These are phyloP conservation scores for Vitis hybrid DNA, from an alignment of 177 flowering plant genomes.

Conservation along the genomic window DNA sequence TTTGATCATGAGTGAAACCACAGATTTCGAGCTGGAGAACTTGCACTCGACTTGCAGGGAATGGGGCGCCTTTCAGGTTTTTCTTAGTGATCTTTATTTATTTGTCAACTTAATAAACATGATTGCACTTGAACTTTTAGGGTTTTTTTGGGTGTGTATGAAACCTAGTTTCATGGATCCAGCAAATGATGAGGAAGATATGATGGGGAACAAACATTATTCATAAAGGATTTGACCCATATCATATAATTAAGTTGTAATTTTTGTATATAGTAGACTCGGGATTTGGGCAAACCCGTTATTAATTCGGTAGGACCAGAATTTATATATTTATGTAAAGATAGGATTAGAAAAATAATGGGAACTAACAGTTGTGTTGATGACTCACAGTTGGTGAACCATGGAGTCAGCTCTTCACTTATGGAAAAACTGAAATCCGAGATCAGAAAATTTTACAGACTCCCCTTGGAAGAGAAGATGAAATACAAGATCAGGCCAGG, in stretches of 20 bases:
- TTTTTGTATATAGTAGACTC: too few species aligned
- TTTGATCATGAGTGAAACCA: not conserved
- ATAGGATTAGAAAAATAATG: not conserved
- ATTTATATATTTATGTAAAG: too few species aligned
- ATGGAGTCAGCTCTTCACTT: constrained; percentile 32
- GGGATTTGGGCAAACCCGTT: too few species aligned
- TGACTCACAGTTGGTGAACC: constrained; percentile 32
- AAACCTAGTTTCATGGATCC: too few species aligned
- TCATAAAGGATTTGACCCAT: too few species aligned
- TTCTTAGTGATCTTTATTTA: not conserved
- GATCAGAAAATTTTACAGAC: constrained; percentile 27
- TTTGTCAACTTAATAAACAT: not conserved
- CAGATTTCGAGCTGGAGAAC: constrained; percentile 18
- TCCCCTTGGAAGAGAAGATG: constrained; percentile 35
- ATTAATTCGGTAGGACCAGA: too few species aligned
- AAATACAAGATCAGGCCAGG: constrained; percentile 20
- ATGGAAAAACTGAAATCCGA: constrained; percentile 28
- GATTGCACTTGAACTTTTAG: not conserved
- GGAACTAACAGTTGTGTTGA: not conserved
- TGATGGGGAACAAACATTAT: too few species aligned
- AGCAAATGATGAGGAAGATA: too few species aligned
- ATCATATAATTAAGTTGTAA: too few species aligned
- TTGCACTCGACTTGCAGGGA: constrained; percentile 28
- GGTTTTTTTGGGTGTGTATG: too few species aligned
- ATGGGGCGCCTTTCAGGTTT: constrained; percentile 36